These are phyloP conservation scores for Ostreobium quekettii DNA, from an alignment of 139 green algal species.

Conservation along the genomic window DNA sequence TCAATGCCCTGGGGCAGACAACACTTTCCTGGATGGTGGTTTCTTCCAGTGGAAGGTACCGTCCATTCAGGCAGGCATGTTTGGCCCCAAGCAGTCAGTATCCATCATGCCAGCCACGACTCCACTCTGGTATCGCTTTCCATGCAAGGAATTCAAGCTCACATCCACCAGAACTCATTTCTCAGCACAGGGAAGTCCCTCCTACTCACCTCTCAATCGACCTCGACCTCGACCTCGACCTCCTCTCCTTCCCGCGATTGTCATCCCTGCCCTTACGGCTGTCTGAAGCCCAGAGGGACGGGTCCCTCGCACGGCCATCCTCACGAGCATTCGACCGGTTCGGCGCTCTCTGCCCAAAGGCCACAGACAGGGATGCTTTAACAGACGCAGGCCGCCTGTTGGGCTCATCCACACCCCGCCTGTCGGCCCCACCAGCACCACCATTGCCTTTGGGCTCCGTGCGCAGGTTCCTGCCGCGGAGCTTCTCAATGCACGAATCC, in stretches of 20 bases:
- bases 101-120: too few species aligned
- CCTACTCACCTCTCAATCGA: neutral
- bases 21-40: too few species aligned
- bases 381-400: constrained; percentile 74
- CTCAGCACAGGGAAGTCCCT: neutral
- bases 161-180: too few species aligned
- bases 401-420: constrained; percentile 60
- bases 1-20: too few species aligned
- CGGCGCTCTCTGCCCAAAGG: constrained; percentile 83
- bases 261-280: neutral
- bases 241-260: constrained; percentile 7
- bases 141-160: too few species aligned
- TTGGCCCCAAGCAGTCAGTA: too few species aligned
- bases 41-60: too few species aligned
- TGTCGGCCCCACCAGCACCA: constrained; percentile 48
- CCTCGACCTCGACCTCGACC: constrained; percentile 13
- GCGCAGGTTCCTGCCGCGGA: constrained; percentile 58
- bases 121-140: too few species aligned
- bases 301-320: constrained; percentile 39
- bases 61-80: too few species aligned
- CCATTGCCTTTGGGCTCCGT: constrained; percentile 66
- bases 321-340: constrained; percentile 61
- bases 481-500: constrained; percentile 57
- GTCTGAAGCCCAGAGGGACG: constrained; percentile 6
- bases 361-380: constrained; percentile 84